Evolutionary conservation across 345 rosid genomes (phyloP), one percentile per base, ranked within the genome.

Genomic region (Raphanus sativus): DNA sequence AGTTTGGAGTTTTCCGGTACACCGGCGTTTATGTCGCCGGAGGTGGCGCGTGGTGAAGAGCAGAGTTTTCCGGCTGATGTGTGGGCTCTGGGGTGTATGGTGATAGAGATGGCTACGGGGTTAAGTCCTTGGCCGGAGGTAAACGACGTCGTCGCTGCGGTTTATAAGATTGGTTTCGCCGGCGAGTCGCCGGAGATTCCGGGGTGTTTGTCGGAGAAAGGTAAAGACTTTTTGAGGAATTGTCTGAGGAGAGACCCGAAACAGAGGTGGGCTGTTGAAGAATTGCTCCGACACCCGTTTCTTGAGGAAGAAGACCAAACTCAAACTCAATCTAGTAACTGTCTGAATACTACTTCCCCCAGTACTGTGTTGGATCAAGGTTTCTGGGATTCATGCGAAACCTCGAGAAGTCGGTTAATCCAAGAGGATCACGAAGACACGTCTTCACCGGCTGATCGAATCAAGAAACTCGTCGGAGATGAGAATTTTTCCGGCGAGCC

Each of bases 11-110:
- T 91, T 75, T 83, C 93, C 66, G 98, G 98, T 34, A 91, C 98
- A 34, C 98, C 98, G 82, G 87, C 87, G 76, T 94, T 89, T 72
- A 94, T 94, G 98, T 80, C 98, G 0, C 98, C 97, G 59, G 98
- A 94, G 86, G 97, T 88, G 15, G 96, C 94, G 0, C 85, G 97
- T 1, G 90, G 94, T 16, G 95, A 90, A 76, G 92, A 86, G 4
- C 98, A 94, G 80, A 88, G 96, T 26, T 87, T 82, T 62, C 78
- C 86, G 8, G 97, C 96, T 60, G 98, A 94, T 64, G 82, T 94
- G 17, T 94, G 98, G 98, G 94, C 96, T 9, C 81, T 90, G 13
- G 98, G 98, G 26, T 91, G 98, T 69, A 76, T 80, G 66, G 69
- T 89, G 73, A 77, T 91, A 42, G 97, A 94, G 82, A 91, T 90